Evolutionary conservation across 345 rosid species (phyloP).

Genomic region (Combretum micranthum): DNA sequence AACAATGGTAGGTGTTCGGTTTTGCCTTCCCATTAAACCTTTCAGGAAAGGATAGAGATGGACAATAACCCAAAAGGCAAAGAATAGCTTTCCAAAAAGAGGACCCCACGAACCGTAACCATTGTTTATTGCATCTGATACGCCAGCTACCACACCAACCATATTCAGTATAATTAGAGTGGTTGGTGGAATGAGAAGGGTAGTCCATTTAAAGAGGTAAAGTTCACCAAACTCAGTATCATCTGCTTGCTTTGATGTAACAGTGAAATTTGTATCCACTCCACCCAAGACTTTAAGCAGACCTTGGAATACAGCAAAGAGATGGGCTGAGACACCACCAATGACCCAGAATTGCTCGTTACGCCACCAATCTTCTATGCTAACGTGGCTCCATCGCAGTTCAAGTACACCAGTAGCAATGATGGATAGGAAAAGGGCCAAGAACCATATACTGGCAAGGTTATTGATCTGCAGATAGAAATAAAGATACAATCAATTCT

Average conservation of each 20-base stretch:
- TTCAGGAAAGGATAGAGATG: slow-evolving; percentile 97
- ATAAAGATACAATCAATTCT: slow-evolving; percentile 7
- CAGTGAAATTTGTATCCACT: slow-evolving; percentile 92
- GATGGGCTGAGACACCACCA: slow-evolving; percentile 95
- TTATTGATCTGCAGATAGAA: slow-evolving; percentile 53
- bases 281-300: slow-evolving; percentile 93
- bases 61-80: slow-evolving; percentile 87
- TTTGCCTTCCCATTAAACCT: slow-evolving; percentile 91
- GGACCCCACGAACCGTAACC: slow-evolving; percentile 95
- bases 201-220: slow-evolving; percentile 96
- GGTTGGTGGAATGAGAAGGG: slow-evolving; percentile 91
- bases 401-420: slow-evolving; percentile 80
- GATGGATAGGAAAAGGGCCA: slow-evolving; percentile 84
- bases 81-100: slow-evolving; percentile 84
- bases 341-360: slow-evolving; percentile 99
- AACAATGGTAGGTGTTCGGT: slow-evolving; percentile 91
- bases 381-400: slow-evolving; percentile 86
- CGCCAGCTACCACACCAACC: slow-evolving; percentile 91
- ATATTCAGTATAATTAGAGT: slow-evolving; percentile 85
- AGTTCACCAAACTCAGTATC: slow-evolving; percentile 88
- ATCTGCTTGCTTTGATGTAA: slow-evolving; percentile 71
- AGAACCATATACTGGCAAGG: slow-evolving; percentile 80
- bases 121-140: slow-evolving; percentile 80
- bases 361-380: slow-evolving; percentile 89
- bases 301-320: slow-evolving; percentile 93